Conservation (phyloP, 495 filamentous ascomycete species). For the Pyrenopolyporus hunteri region DNA sequence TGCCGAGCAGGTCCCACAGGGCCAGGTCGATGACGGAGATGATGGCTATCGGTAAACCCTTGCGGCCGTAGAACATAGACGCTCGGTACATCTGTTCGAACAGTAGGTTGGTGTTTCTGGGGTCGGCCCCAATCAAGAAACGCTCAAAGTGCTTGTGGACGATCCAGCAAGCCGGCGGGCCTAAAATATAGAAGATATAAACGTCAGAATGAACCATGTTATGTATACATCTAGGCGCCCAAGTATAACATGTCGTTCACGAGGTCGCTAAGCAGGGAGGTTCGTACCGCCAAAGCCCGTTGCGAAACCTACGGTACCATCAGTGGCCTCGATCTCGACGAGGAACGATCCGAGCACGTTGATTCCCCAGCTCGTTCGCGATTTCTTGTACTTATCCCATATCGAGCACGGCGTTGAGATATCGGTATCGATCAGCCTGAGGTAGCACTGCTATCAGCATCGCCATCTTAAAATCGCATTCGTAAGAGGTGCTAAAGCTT, state of each 20-base stretch:
- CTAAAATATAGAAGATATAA: conserved; percentile 35
- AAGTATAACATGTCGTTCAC: not conserved
- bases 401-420: conserved; percentile 91
- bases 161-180: conserved; percentile 90
- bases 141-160: conserved; percentile 88
- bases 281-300: conserved; percentile 83
- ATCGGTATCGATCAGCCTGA: conserved; percentile 81
- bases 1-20: conserved; percentile 88
- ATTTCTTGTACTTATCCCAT: conserved; percentile 85
- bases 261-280: not conserved
- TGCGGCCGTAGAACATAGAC: conserved; percentile 94
- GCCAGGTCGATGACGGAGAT: conserved; percentile 94
- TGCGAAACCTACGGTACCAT: conserved; percentile 90
- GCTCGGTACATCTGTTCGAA: conserved; percentile 96
- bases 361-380: conserved; percentile 92
- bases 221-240: not conserved
- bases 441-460: conserved; percentile 4
- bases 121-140: conserved; percentile 87
- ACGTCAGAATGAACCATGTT: not conserved
- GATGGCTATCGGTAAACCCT: conserved; percentile 85
- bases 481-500: not conserved
- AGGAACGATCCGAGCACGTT: conserved; percentile 94
- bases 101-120: conserved; percentile 82
- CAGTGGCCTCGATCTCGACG: conserved; percentile 85
- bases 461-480: not conserved